These are phyloP conservation scores for Hygrophoropsis aurantiaca DNA, from an alignment of 768 basidiomycete species.

Conservation along the genomic window DNA sequence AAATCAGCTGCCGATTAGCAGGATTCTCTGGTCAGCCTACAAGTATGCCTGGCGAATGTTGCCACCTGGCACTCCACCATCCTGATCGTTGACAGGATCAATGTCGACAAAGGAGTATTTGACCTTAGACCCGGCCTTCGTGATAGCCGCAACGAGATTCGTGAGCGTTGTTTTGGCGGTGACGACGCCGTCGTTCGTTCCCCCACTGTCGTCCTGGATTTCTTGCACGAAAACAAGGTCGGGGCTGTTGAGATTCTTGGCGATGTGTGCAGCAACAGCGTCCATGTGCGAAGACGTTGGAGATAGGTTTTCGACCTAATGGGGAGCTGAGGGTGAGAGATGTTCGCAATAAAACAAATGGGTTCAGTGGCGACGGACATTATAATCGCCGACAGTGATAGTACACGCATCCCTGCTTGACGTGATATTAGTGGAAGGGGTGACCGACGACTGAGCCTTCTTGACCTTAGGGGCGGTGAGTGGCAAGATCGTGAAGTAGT, in stretches of 20 bases:
- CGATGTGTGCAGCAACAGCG: conserved; percentile 53
- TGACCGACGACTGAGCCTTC: conserved; percentile 32
- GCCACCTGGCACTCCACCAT: conserved; percentile 62
- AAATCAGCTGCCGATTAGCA: not conserved
- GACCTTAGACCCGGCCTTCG: conserved; percentile 35
- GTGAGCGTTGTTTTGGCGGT: conserved; percentile 52
- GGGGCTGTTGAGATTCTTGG: conserved; percentile 45
- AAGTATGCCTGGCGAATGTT: conserved; percentile 63
- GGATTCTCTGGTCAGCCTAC: conserved; percentile 28
- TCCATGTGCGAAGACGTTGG: conserved; percentile 49
- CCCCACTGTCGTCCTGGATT: conserved; percentile 59
- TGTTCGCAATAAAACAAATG: not conserved
- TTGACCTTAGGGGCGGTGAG: conserved; percentile 51
- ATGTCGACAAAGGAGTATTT: conserved; percentile 51
- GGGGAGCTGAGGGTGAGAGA: not conserved
- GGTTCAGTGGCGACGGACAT: conserved; percentile 39
- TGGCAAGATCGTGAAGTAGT: conserved; percentile 59
- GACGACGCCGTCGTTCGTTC: conserved; percentile 52
- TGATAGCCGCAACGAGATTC: conserved; percentile 50
- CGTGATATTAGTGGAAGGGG: conserved; percentile 42
- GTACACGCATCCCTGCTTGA: conserved; percentile 36
- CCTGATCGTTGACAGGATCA: conserved; percentile 50
- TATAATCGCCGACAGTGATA: conserved; percentile 61
- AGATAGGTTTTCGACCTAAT: conserved; percentile 55
- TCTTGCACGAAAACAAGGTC: conserved; percentile 67